Base-by-base conservation (phyloP, 257 asterid genomes). In the Nicotiana tomentosiformis region DNA sequence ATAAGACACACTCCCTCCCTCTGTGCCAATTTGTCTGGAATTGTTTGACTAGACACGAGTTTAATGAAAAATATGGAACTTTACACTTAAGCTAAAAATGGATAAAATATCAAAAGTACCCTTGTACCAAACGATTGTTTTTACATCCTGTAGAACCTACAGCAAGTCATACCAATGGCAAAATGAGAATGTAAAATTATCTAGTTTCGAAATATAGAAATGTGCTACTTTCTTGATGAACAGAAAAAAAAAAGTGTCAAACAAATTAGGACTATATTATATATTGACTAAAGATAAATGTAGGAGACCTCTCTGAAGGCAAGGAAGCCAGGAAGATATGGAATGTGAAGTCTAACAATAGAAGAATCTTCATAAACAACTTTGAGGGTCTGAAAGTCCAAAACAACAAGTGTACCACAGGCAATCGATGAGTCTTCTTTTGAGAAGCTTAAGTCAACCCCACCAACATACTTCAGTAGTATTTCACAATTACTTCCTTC, bases 401-500 rank as follows among this genome's bases (percentile, higher is more conserved):
- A 72, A 64, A 95, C 97, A 85, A 93, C 98, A 53, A 95, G 90
- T 9, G 93, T 83, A 7, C 92, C 99, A 77, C 99, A 93, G 0
- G 99, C 98, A 84, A 91, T 82, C 26, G 94, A 89, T 2, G 96
- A 88, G 58, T 95, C 95, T n/a, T 79, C 83, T 83, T 90, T 95
- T 5, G 94, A 88, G 88, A 95, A 95, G 78, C 97, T 95, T 90
- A 93, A 83, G 91, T 95, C 99, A 85, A 92, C 99, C 43, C 98
- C 99, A 53, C 94, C 98, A 39, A 93, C 92, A 61, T 87, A 90
- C 60, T 82, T 91, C 85, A 95, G 87, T 85, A 94, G 86, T 84
- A 81, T 35, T 58, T 84, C 86, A 66, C 66, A 86, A 61, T 84
- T 20, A 9, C 78, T 68, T 43, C 64, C 86, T 32, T 53, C 86